Base-by-base conservation (phyloP, 2,329 filamentous ascomycete species). In the Hypoxylon sp. region DNA sequence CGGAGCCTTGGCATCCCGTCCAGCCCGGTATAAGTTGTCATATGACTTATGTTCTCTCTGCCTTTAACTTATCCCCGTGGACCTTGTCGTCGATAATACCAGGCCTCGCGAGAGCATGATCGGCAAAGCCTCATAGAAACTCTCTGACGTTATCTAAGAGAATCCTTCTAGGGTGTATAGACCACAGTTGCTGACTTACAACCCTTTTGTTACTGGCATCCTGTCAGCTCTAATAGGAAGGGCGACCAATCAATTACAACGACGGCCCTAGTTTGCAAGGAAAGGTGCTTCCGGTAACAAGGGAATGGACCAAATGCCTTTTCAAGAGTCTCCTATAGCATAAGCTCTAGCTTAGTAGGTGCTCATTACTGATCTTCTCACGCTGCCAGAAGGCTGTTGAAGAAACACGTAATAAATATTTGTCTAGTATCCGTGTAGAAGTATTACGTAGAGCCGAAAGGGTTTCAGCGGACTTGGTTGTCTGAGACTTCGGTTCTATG, bases 1-100 rank as follows among this genome's bases (percentile, higher is more conserved):
- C 64, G 55, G 50, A 60, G 62, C 32, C 67, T 67, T 67, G 63
- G 67, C 67, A 69, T 42, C 47, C 63, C 54, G 59, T 54, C 55
- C 52, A 60, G 42, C 31, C 62, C 50, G 51, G 59, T 65, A 35
- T 54, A 52, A 39, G 58, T 32, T 61, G 58, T 69, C 63, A 67
- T 69, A 61, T 69, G 59, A 69, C 44, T 46, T 67, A 24, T 31
- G 15, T 53, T 66, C 56, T 58, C 32, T 59, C 37, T 47, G 39
- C 39, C 21, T 29, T 50, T 31, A 10, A 42, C n/a, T 24, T 62
- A 51, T 39, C 61, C 21, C 24, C 53, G 51, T 61, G 39, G 31
- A 55, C 47, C 24, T 48, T 42, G 39, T 44, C 32, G 46, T 58
- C 44, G 48, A 46, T 46, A 17, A 19, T 54, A 29, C 32, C 15